Evolutionary conservation across 352 stramenopile genomes (phyloP).

Genomic region (Phytopythium ostracodes): DNA sequence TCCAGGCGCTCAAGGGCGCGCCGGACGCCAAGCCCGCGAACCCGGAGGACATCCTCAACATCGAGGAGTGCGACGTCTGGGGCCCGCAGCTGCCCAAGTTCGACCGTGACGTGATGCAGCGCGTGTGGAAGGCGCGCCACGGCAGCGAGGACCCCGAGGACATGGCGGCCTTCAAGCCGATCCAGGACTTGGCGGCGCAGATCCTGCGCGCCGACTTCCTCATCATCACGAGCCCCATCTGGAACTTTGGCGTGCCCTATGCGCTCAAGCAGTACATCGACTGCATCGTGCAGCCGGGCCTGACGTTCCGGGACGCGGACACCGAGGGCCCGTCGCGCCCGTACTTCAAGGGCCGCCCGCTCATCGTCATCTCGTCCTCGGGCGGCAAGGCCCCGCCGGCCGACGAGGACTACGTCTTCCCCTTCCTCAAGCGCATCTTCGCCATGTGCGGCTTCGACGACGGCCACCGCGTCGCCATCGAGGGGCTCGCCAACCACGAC

Average conservation of each 20-base stretch:
- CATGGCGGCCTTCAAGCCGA: slow-evolving; percentile 54
- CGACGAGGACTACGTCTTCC: slow-evolving; percentile 65
- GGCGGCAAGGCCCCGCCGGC: slow-evolving; percentile 52
- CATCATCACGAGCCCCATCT: slow-evolving; percentile 69
- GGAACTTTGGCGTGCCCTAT: slow-evolving; percentile 78
- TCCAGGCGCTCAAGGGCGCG: slow-evolving; percentile 29
- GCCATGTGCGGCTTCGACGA: slow-evolving; percentile 75
- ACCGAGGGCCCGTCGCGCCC: slow-evolving; percentile 47
- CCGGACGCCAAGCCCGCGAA: slow-evolving; percentile 12
- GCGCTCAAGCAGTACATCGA: slow-evolving; percentile 84
- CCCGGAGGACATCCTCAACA: slow-evolving; percentile 47
- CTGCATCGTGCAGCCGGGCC: slow-evolving; percentile 64
- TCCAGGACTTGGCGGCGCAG: slow-evolving; percentile 58
- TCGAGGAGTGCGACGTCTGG: slow-evolving; percentile 74
- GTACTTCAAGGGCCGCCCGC: slow-evolving; percentile 47
- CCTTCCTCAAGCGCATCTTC: slow-evolving; percentile 71
- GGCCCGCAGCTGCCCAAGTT: slow-evolving; percentile 57
- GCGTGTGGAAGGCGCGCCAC: slow-evolving; percentile 64
- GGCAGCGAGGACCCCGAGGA: slow-evolving; percentile 51
- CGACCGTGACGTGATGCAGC: slow-evolving; percentile 63
- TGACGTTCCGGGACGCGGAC: slow-evolving; percentile 72
- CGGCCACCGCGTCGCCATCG: slow-evolving; percentile 56
- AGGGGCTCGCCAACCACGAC: slow-evolving; percentile 54
- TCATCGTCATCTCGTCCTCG: slow-evolving; percentile 77
- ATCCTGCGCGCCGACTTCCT: slow-evolving; percentile 70